These are phyloP conservation scores for Macrocybe gigantea DNA, from an alignment of 768 basidiomycete species.

Conservation along the genomic window DNA sequence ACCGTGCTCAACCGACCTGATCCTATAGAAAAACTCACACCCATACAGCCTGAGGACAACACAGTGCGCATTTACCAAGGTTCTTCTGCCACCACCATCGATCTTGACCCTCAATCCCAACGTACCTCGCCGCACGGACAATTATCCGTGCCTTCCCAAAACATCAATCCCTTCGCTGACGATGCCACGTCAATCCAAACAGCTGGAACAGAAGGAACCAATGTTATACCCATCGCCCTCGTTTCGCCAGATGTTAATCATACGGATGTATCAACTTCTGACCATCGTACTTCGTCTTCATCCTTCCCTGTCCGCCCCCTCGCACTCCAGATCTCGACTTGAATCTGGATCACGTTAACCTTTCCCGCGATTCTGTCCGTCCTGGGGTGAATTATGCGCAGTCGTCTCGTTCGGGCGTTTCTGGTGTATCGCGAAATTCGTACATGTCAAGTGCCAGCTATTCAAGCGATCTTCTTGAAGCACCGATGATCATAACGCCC, in stretches of 20 bases:
- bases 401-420: slow-evolving; percentile 51
- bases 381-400: slow-evolving; percentile 30
- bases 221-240: slow-evolving; percentile 83
- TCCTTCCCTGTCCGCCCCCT: slow-evolving; percentile 47
- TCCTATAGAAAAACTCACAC: slow-evolving; percentile 58
- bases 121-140: slow-evolving; percentile 23
- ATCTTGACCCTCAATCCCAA: slow-evolving; percentile 51
- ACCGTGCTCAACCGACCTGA: slow-evolving; percentile 80
- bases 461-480: slow-evolving; percentile 75
- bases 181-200: slow-evolving; percentile 80
- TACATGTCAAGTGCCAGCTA: slow-evolving; percentile 73
- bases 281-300: slow-evolving; percentile 28
- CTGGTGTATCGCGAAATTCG: slow-evolving; percentile 52
- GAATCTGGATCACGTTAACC: slow-evolving; percentile 56
- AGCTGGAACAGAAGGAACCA: slow-evolving; percentile 72
- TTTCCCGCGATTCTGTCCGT: slow-evolving; percentile 47
- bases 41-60: slow-evolving; percentile 27
- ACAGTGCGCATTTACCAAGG: slow-evolving; percentile 44
- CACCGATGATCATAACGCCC: slow-evolving; percentile 76
- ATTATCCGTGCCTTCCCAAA: slow-evolving; percentile 22
- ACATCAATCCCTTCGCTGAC: slow-evolving; percentile 62
- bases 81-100: slow-evolving; percentile 46
- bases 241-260: slow-evolving; percentile 51
- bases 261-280: slow-evolving; percentile 13
- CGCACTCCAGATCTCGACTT: slow-evolving; percentile 59